Percentiles rank a stretch among this genome's conserved stretches.
These are phyloP conservation scores for Aspergillus ruber DNA, from an alignment of 2,329 filamentous ascomycete species.

Conservation along the genomic window DNA sequence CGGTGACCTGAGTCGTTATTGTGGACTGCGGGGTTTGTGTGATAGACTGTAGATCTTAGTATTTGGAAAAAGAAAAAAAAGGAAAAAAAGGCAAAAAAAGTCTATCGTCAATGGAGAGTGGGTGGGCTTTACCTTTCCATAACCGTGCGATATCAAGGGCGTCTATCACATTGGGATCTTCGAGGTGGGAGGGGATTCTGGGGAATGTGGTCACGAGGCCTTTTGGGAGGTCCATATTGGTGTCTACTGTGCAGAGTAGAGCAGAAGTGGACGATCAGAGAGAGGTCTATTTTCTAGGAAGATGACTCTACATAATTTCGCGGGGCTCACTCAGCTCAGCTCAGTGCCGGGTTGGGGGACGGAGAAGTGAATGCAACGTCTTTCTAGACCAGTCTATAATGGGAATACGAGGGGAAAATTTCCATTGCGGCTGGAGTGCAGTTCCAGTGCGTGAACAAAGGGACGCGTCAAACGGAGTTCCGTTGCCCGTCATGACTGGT, in stretches of 20 bases:
- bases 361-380: too few species aligned
- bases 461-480: neutral
- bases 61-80: conserved; percentile 5
- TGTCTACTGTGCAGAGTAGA: conserved; percentile 9
- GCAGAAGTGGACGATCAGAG: neutral
- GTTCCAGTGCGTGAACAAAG: neutral
- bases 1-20: conserved; percentile 36
- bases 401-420: neutral
- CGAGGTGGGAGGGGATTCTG: conserved; percentile 30
- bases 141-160: conserved; percentile 38
- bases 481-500: neutral
- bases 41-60: conserved; percentile 35
- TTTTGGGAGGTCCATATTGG: conserved; percentile 32
- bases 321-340: too few species aligned
- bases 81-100: conserved; percentile 8
- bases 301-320: too few species aligned
- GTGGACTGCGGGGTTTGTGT: conserved; percentile 38
- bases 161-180: conserved; percentile 31
- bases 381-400: neutral
- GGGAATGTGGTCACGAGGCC: conserved; percentile 38
- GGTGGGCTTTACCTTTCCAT: conserved; percentile 41
- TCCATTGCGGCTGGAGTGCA: neutral
- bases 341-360: too few species aligned
- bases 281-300: neutral
- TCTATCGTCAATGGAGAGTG: neutral